Evolutionary conservation across 768 basidiomycete genomes (phyloP), one percentile per base, ranked within the genome.

Genomic region (Boletus sp.): DNA sequence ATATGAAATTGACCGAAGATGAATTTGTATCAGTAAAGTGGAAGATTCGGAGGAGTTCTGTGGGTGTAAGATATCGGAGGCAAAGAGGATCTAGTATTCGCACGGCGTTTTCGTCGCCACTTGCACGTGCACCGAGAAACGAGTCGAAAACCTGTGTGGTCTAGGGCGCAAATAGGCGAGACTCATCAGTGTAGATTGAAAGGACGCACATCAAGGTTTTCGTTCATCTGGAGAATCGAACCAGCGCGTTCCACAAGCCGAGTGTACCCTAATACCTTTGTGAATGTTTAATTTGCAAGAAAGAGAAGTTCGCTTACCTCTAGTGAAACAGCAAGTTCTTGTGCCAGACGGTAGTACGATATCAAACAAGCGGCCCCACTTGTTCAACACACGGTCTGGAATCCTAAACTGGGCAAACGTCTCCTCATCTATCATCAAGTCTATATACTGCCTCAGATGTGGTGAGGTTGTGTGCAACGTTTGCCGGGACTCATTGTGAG

Each of bases 311-410:
- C 1, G 11, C 43, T 11, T 59, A 88, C 89, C 88, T 71, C 90
- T 73, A 17, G 90, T 92, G 65, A 93, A 92, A 67, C 90, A 93
- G 59, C 90, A 92, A 1, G 82, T 83, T 42, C 87, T 74, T 35
- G 66, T 69, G 29, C 80, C 72, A 10, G 82, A 83, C 0, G 88
- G 87, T 10, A 79, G 65, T 11, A 90, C 86, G 43, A 93, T 90
- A 58, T 92, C 90, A 62, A 92, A 92, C 25, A 91, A 70, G 27
- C 84, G 76, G 4, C 88, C 89, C 87, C 90, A 91, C 71, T 85
- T 90, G 58, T 68, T 60, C 5, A 93, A 70, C 19, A 88, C 77
- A 50, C 79, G 83, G 49, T 85, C 82, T 3, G 86, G 79, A 11
- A 92, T 75, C 21, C 62, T 67, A 57, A 70, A 71, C 19, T 64